phyloP scores from a whole-genome alignment of 2,329 filamentous ascomycete genomes.

The Aureobasidium mangrovei region DNA sequence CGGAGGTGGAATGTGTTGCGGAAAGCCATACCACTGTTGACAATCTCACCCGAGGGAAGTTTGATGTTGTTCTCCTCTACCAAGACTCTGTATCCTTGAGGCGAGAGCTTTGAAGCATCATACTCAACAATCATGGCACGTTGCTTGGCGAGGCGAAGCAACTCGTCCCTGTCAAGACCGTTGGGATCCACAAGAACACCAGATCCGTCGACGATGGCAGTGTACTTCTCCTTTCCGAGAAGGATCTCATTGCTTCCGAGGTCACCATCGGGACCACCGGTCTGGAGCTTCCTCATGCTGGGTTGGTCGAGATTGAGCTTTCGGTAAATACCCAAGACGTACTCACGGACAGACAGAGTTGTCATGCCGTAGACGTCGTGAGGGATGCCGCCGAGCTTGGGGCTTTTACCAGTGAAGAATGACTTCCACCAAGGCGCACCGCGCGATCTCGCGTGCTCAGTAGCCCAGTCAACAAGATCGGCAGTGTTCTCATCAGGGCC shows the following conservation, averaged over 20 bases:
- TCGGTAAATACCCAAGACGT: conserved; percentile 92
- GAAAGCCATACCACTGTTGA: conserved; percentile 90
- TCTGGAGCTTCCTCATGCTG: conserved; percentile 88
- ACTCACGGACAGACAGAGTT: conserved; percentile 90
- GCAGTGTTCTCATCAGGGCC: conserved; percentile 98
- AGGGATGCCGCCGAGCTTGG: conserved; percentile 89
- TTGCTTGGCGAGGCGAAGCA: conserved; percentile 73
- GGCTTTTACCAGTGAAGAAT: conserved; percentile 98
- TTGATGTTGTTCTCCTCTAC: conserved; percentile 84
- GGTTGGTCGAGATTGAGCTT: conserved; percentile 85
- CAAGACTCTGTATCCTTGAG: conserved; percentile 81
- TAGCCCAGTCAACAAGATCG: conserved; percentile 97
- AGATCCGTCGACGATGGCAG: conserved; percentile 87
- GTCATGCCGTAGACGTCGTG: conserved; percentile 98
- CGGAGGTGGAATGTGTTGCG: conserved; percentile 96
- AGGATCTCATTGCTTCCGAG: conserved; percentile 97
- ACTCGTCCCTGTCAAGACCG: conserved; percentile 75
- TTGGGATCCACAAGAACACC: conserved; percentile 91
- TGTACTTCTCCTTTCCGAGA: conserved; percentile 91
- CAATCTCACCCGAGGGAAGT: conserved; percentile 77
- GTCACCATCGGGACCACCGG: conserved; percentile 92
- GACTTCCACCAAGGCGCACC: conserved; percentile 99
- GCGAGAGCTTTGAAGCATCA: conserved; percentile 74
- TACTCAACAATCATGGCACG: conserved; percentile 87
- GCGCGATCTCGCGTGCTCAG: conserved; percentile 76